Conservation (phyloP, 2,329 filamentous ascomycete species). For the Tolypocladium tundrense region DNA sequence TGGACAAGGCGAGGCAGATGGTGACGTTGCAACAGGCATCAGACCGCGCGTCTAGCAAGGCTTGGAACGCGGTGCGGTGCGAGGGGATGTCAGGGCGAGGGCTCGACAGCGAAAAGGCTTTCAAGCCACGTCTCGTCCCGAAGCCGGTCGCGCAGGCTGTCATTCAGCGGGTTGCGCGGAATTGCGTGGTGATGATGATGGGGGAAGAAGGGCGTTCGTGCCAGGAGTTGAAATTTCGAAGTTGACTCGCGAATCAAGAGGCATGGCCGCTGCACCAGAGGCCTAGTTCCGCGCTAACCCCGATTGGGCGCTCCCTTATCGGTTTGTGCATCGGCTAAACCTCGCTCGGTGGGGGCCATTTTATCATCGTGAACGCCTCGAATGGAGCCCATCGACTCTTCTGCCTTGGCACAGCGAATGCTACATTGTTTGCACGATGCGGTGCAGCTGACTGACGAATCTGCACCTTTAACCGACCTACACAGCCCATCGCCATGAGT, state of each 20-base stretch:
- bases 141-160: conserved; percentile 19
- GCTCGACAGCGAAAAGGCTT: conserved; percentile 16
- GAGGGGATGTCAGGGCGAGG: conserved; percentile 18
- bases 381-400: neutral
- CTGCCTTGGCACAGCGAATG: neutral
- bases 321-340: conserved; percentile 23
- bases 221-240: conserved; percentile 35
- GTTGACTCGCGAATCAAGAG: conserved; percentile 30
- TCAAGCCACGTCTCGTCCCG: conserved; percentile 24
- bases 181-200: conserved; percentile 20
- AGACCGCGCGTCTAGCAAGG: conserved; percentile 39
- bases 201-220: conserved; percentile 16
- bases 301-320: conserved; percentile 20
- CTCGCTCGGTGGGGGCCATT: conserved; percentile 9
- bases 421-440: neutral
- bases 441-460: conserved; percentile 14
- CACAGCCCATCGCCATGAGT: conserved; percentile 34
- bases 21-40: conserved; percentile 78
- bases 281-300: conserved; percentile 24
- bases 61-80: conserved; percentile 32
- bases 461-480: neutral
- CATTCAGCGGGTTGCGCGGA: conserved; percentile 23
- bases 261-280: conserved; percentile 23
- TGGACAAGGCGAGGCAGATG: conserved; percentile 61
- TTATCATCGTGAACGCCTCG: neutral